A percentile compares a stretch with the other conserved stretches of the same genome.
These are phyloP conservation scores for Mycena polygramma DNA, from an alignment of 768 basidiomycete species.

Conservation along the genomic window DNA sequence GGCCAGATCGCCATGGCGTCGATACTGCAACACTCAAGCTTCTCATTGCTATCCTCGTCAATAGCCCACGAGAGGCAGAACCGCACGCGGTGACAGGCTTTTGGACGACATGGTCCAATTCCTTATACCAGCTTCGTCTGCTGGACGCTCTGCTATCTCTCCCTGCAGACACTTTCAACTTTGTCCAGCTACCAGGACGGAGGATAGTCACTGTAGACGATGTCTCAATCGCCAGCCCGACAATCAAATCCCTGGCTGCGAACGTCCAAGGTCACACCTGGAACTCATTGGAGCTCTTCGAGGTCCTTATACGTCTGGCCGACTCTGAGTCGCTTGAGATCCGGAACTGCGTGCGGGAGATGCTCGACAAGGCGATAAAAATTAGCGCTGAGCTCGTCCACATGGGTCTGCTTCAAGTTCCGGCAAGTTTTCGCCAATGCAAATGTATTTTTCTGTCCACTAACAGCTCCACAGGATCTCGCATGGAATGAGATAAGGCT, in stretches of 20 bases:
- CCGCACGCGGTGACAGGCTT: slow-evolving; percentile 88
- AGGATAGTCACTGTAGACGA: slow-evolving; percentile 92
- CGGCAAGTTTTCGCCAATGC: slow-evolving; percentile 65
- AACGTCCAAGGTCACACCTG: slow-evolving; percentile 94
- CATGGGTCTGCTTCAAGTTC: slow-evolving; percentile 91
- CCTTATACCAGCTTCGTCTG: slow-evolving; percentile 86
- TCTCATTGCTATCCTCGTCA: slow-evolving; percentile 87
- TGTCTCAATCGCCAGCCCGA: slow-evolving; percentile 85
- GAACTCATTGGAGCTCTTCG: slow-evolving; percentile 94
- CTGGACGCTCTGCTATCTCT: slow-evolving; percentile 91
- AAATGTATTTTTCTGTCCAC: slow-evolving; percentile 20
- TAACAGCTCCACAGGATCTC: slow-evolving; percentile 64
- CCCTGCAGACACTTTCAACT: slow-evolving; percentile 92
- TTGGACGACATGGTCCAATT: slow-evolving; percentile 89
- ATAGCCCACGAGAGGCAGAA: slow-evolving; percentile 81
- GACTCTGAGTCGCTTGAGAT: slow-evolving; percentile 81
- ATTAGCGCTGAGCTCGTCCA: slow-evolving; percentile 95
- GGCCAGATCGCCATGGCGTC: slow-evolving; percentile 84
- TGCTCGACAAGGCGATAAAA: slow-evolving; percentile 94
- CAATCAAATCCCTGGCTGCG: slow-evolving; percentile 91
- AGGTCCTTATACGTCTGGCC: slow-evolving; percentile 86
- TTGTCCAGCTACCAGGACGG: slow-evolving; percentile 87
- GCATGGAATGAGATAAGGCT: slow-evolving; percentile 89
- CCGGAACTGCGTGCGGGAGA: slow-evolving; percentile 83
- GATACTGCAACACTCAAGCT: slow-evolving; percentile 93